These are phyloP conservation scores for Vaccinium myrtillus DNA, from an alignment of 148 eudicot species.

Conservation along the genomic window DNA sequence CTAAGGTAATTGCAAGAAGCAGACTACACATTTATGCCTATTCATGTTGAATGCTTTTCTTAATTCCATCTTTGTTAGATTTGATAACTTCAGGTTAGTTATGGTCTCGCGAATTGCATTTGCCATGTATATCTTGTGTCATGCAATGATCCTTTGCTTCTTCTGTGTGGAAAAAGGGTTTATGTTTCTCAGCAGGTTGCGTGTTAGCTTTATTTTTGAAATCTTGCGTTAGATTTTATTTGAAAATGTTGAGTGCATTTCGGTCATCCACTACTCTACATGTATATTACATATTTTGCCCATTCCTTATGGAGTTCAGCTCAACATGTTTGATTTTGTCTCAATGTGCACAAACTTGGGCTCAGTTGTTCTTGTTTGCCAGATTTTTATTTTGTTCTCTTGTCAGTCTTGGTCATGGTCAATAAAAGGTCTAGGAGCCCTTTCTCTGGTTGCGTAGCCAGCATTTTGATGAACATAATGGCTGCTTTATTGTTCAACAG, in stretches of 20 bases:
- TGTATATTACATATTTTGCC: background rate
- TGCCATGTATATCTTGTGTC: too few species aligned
- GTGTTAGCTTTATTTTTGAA: background rate
- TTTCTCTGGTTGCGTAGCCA: background rate
- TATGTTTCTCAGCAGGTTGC: background rate
- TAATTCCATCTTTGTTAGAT: background rate
- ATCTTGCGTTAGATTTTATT: background rate
- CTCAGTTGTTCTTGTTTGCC: background rate
- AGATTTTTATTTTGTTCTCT: background rate
- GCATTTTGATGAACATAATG: background rate
- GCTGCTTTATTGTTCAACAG: background rate
- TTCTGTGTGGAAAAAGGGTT: background rate
- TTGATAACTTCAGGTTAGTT: background rate
- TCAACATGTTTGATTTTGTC: background rate
- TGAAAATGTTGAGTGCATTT: background rate
- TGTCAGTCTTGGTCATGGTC: background rate
- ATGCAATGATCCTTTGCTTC: background rate
- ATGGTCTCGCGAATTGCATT: background rate
- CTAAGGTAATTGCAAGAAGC: conserved; percentile 54
- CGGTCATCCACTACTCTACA: background rate
- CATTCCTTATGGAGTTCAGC: background rate
- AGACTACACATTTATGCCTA: background rate
- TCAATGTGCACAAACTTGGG: background rate
- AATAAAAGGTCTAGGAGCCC: too few species aligned
- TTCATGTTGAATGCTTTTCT: background rate